These are phyloP conservation scores for Catunica adiposa DNA, from an alignment of 2,329 filamentous ascomycete species.

Conservation along the genomic window DNA sequence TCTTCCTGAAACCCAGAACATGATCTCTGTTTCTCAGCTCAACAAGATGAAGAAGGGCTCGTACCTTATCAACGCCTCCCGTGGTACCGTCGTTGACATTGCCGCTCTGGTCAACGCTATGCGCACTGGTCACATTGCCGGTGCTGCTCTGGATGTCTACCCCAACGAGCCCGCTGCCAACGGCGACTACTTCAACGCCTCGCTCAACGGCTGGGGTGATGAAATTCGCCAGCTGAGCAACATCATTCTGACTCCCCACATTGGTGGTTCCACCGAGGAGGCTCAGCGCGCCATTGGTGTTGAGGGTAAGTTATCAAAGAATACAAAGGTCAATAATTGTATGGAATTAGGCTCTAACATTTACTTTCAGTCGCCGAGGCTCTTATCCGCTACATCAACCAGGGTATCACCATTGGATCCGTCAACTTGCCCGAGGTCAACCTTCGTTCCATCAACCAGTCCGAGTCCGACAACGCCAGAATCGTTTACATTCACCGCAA, in stretches of 20 bases:
- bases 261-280: slow-evolving; percentile 94
- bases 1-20: slow-evolving; percentile 75
- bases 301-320: slow-evolving; percentile 39
- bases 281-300: slow-evolving; percentile 90
- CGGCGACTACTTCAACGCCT: slow-evolving; percentile 81
- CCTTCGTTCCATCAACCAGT: slow-evolving; percentile 73
- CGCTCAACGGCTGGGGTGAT: slow-evolving; percentile 68
- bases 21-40: slow-evolving; percentile 70
- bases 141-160: slow-evolving; percentile 92
- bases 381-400: slow-evolving; percentile 87
- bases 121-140: slow-evolving; percentile 71
- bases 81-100: slow-evolving; percentile 88
- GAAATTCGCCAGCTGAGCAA: slow-evolving; percentile 78
- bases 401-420: slow-evolving; percentile 75
- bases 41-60: slow-evolving; percentile 81
- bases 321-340: background rate
- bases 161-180: slow-evolving; percentile 87
- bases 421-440: slow-evolving; percentile 96
- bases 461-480: slow-evolving; percentile 77
- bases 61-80: slow-evolving; percentile 91
- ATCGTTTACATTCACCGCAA: slow-evolving; percentile 96
- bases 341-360: slow-evolving; percentile 3
- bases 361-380: slow-evolving; percentile 52
- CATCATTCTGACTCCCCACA: slow-evolving; percentile 88
- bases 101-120: slow-evolving; percentile 78